Evolutionary conservation across 371 early-diverging fungal genomes (phyloP), one percentile per base, ranked within the genome.

Genomic region (Gilbertella persicaria): DNA sequence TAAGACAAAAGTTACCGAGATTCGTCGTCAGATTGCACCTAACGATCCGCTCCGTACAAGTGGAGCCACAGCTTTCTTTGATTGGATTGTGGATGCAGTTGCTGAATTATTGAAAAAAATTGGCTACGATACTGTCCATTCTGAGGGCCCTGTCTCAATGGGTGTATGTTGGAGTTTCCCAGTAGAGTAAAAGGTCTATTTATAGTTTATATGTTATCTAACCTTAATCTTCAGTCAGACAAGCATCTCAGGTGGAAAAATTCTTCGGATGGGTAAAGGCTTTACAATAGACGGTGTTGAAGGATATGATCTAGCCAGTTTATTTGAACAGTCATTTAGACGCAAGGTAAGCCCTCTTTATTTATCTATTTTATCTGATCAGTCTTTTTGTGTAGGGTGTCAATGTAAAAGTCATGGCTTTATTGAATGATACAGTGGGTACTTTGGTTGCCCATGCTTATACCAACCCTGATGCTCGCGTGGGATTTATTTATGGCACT

Each of bases 351-450:
- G 17, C 5, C 20, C n/a, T n/a, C n/a, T n/a, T n/a, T n/a, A n/a
- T n/a, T n/a, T n/a, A n/a, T n/a, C 29, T 17, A 19, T 21, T 45
- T 55, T 38, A 40, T 30, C 12, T 30, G 30, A 19, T 5, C 7
- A 2, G 10, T 38, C 9, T 19, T 25, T 91, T 94, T 16, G 95
- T 93, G 14, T 54, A 54, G 48, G 17, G 23, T 37, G 41, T 51
- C 23, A 40, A 40, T 58, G 46, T 58, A 0, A 52, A 35, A 36
- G 30, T 47, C 13, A 50, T 35, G 35, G 46, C 45, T 55, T 72
- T 98, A 21, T 86, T 98, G 46, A 98, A 98, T 75, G 99, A 98
- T 69, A 95, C 99, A 0, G 96, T 95, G 10, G 97, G 97, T 17
- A 95, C 97, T 7, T 71, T 95, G 40, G 79, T 95, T 58, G 88